phyloP scores from a whole-genome alignment of 768 basidiomycete genomes.

The Hemileccinum rubropunctum region DNA sequence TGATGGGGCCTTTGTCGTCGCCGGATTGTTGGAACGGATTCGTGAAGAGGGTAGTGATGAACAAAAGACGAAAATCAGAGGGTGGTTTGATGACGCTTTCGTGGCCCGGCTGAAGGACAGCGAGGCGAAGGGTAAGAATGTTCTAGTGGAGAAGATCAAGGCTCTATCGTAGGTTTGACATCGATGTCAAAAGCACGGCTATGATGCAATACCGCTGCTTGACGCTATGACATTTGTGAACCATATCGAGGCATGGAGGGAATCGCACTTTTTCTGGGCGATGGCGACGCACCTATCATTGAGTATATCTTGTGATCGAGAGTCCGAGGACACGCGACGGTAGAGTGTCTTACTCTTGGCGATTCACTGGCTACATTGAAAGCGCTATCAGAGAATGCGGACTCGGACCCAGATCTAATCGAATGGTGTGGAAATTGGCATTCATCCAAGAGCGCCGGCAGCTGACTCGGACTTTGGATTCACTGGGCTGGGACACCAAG shows the following conservation, averaged over 20 bases:
- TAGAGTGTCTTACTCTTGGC: too few relatives aligned
- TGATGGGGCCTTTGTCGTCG: conserved; percentile 73
- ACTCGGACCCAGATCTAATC: too few relatives aligned
- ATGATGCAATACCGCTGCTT: not conserved
- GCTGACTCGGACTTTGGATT: not conserved
- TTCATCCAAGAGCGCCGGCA: too few relatives aligned
- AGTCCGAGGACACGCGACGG: too few relatives aligned
- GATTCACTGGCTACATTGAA: too few relatives aligned
- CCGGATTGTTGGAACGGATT: conserved; percentile 66
- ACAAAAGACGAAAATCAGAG: conserved; percentile 45
- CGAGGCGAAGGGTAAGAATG: conserved; percentile 65
- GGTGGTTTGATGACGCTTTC: conserved; percentile 56
- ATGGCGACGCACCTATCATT: too few relatives aligned
- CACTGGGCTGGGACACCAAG: not conserved
- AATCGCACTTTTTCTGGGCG: not conserved
- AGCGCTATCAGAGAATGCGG: too few relatives aligned
- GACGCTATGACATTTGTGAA: too few relatives aligned
- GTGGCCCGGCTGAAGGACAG: conserved; percentile 47
- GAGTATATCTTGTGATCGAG: too few relatives aligned
- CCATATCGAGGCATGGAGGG: too few relatives aligned
- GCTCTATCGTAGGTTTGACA: conserved; percentile 25
- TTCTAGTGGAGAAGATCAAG: conserved; percentile 60
- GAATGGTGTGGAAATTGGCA: too few relatives aligned
- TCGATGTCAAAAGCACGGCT: conserved; percentile 9
- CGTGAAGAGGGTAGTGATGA: conserved; percentile 37